Evolutionary conservation across 2,329 filamentous ascomycete genomes (phyloP).

Genomic region (Pseudocercospora ulei): DNA sequence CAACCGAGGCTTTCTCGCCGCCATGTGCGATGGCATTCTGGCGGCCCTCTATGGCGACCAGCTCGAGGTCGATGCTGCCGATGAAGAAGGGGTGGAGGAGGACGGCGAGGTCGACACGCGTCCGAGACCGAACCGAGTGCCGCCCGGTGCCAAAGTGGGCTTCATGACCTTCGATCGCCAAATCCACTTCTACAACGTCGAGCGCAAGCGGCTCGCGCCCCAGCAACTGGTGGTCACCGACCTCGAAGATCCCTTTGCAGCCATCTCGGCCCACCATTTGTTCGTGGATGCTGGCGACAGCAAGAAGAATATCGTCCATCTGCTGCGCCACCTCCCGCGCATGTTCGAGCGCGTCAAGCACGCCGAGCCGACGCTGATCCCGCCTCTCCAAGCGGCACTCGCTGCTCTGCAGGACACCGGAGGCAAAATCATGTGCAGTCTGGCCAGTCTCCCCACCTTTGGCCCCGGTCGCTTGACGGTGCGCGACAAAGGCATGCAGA

Average conservation of each 20-base stretch:
- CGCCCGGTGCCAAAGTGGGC: constrained; percentile 74
- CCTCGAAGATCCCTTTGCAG: constrained; percentile 90
- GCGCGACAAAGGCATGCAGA: constrained; percentile 78
- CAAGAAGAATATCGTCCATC: constrained; percentile 72
- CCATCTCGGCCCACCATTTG: constrained; percentile 68
- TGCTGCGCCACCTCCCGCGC: constrained; percentile 71
- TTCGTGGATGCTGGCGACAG: constrained; percentile 93
- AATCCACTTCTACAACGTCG: constrained; percentile 95
- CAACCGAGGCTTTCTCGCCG: constrained; percentile 81
- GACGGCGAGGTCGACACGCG: constrained; percentile 42
- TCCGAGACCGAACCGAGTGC: constrained; percentile 49
- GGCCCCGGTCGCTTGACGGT: constrained; percentile 77
- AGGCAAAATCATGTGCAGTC: constrained; percentile 81
- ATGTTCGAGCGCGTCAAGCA: constrained; percentile 85
- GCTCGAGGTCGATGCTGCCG: constrained; percentile 43
- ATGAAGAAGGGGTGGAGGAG: constrained; percentile 38
- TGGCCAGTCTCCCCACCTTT: constrained; percentile 81
- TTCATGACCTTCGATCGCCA: constrained; percentile 96
- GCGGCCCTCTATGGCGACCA: constrained; percentile 70
- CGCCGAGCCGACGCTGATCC: constrained; percentile 77
- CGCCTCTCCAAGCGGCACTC: constrained; percentile 71
- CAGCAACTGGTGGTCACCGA: constrained; percentile 99
- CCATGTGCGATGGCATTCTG: constrained; percentile 81
- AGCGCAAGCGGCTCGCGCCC: constrained; percentile 66
- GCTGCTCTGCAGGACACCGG: constrained; percentile 78